These are phyloP conservation scores for Malbranchea zuffiana DNA, from an alignment of 2,329 filamentous ascomycete species.

Conservation along the genomic window DNA sequence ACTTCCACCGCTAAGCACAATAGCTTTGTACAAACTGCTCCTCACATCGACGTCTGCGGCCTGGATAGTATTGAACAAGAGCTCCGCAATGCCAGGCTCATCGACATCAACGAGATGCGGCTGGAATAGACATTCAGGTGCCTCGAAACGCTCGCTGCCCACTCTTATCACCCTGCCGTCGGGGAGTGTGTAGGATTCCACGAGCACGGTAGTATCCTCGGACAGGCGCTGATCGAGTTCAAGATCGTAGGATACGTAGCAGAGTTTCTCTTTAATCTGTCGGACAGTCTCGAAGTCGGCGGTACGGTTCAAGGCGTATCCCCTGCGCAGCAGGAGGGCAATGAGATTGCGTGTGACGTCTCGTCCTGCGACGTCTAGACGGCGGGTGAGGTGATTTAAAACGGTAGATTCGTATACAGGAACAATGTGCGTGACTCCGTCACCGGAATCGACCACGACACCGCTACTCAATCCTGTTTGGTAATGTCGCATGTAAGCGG, in stretches of 20 bases:
- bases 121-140: conserved; percentile 96
- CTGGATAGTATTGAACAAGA: conserved; percentile 98
- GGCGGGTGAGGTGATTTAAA: conserved; percentile 87
- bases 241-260: conserved; percentile 97
- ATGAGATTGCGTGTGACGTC: conserved; percentile 99
- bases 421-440: conserved; percentile 97
- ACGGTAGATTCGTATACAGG: conserved; percentile 98
- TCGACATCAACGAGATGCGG: conserved; percentile 96
- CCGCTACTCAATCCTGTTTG: conserved; percentile 66
- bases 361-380: conserved; percentile 88
- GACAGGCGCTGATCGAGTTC: conserved; percentile 91
- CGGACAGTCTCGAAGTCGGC: conserved; percentile 98
- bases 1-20: conserved; percentile 90
- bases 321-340: conserved; percentile 79
- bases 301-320: conserved; percentile 94
- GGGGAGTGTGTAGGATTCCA: conserved; percentile 94
- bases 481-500: neutral
- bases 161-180: conserved; percentile 94
- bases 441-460: conserved; percentile 97
- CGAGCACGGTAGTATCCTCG: conserved; percentile 92
- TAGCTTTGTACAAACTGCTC: conserved; percentile 88
- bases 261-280: conserved; percentile 99
- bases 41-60: conserved; percentile 90
- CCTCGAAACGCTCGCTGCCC: conserved; percentile 94
- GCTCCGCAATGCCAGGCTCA: conserved; percentile 90